Evolutionary conservation across 352 stramenopile genomes (phyloP), one percentile per base, ranked within the genome.

Genomic region (Globisporangium recalcitrans): DNA sequence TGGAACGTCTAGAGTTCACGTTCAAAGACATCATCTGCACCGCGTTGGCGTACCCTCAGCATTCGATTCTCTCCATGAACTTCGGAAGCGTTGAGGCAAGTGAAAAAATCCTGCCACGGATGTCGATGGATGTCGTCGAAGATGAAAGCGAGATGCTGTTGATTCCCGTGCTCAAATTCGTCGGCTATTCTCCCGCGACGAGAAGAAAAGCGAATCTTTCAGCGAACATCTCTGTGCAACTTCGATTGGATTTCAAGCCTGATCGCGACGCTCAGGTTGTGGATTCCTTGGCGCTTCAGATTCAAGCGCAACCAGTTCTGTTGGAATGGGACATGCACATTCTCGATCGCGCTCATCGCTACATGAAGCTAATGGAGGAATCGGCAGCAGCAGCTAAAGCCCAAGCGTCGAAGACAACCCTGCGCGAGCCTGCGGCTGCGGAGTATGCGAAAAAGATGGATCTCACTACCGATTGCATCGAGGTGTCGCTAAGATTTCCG

Each of bases 271-370:
- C 52, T 4, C 57, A 68, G 24, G 47, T 48, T 21, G 62, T 78
- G 22, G 64, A 84, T 31, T 81, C 72, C 4, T 58, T 91, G 19
- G 67, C 73, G 9, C 63, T 93, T n/a, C 75, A 82, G 57, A 70
- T 93, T 42, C 87, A 90, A 44, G 69, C 77, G 3, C 87, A 93
- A 34, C 85, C 87, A 6, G 69, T 96, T 46, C 57, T 92, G 1
- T 54, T 96, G 10, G 87, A 96, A 71, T 93, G 75, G 75, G 87
- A 96, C 74, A 91, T 94, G 85, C 87, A 92, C 66, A 65, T 96
- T 38, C 68, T 96, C 22, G 81, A 95, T 66, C 79, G 87, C 54
- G 74, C 83, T 1, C 77, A 92, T 62, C 77, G 81, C 16, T 67
- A 91, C 40, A 77, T 93, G 73, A 80, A 82, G 24, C 51, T 93